Evolutionary conservation across 768 basidiomycete genomes (phyloP).

Genomic region (Sporobolomyces roseus): DNA sequence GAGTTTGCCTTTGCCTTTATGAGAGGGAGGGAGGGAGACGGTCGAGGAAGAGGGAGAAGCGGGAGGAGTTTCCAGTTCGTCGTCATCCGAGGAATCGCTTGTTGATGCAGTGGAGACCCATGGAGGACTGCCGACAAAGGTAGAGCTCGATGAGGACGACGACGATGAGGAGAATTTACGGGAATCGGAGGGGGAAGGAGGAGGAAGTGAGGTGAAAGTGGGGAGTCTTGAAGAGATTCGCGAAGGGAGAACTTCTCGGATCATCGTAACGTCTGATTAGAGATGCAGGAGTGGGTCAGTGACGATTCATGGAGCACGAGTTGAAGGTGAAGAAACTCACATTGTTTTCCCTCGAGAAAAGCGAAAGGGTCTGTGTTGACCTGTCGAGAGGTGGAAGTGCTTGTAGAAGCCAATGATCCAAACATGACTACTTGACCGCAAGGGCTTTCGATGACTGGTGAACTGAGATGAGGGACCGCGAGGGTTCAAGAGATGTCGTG

Average conservation of each 20-base stretch:
- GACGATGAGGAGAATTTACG: background rate
- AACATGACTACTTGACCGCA: background rate
- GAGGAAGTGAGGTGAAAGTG: background rate
- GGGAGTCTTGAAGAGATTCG: background rate
- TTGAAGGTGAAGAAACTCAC: background rate
- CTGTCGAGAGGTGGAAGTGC: background rate
- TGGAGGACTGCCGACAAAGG: too few relatives aligned
- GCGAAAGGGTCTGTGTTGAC: constrained; percentile 1
- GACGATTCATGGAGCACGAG: background rate
- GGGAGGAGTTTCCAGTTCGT: constrained; percentile 8
- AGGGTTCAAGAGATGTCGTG: background rate
- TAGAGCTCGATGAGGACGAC: constrained; percentile 1
- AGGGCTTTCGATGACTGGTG: background rate
- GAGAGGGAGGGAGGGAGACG: background rate
- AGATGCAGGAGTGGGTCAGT: background rate
- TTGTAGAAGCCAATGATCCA: constrained; percentile 2
- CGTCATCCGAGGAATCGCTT: background rate
- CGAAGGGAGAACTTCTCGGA: background rate
- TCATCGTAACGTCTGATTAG: constrained; percentile 11
- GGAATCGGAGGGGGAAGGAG: too few relatives aligned
- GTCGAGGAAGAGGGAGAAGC: background rate
- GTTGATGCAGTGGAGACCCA: background rate
- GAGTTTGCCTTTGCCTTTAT: background rate
- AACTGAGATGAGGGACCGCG: background rate
- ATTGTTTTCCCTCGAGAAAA: constrained; percentile 11